Evolutionary conservation across 495 filamentous ascomycete species (phyloP).

Genomic region (Pseudomonodictys pantanalensis): DNA sequence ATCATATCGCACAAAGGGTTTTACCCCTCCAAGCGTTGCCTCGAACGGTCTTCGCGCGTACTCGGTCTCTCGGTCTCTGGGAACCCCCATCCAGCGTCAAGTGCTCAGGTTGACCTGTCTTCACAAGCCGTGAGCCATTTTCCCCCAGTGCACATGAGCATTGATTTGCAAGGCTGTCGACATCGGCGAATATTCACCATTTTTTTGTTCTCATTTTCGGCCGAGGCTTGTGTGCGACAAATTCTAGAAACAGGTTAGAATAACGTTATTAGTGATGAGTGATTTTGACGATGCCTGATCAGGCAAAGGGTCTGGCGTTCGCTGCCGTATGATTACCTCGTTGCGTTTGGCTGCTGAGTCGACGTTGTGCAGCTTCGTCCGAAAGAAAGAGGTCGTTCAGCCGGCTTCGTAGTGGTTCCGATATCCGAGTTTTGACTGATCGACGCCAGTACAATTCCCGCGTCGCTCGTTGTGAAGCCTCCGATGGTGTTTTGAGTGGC

Average conservation of each 20-base stretch:
- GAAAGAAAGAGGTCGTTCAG: conserved; percentile 3
- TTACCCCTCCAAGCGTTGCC: not conserved
- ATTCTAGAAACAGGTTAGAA: conserved; percentile 10
- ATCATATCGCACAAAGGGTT: not conserved
- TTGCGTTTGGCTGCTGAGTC: not conserved
- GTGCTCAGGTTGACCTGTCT: not conserved
- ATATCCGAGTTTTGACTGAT: conserved; percentile 11
- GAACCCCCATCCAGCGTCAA: not conserved
- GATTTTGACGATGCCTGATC: conserved; percentile 14
- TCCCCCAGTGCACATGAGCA: not conserved
- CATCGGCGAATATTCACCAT: not conserved
- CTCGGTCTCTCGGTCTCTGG: conserved; percentile 14
- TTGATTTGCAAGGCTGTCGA: not conserved
- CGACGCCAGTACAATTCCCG: not conserved
- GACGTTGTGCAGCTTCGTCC: conserved; percentile 14
- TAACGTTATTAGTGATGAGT: conserved; percentile 21
- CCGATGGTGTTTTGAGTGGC: not conserved
- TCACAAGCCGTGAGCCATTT: conserved; percentile 27
- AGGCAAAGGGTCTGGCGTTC: not conserved
- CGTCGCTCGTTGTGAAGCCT: not conserved
- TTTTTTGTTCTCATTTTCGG: conserved; percentile 7
- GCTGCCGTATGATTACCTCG: not conserved
- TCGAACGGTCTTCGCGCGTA: not conserved
- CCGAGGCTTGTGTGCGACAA: conserved; percentile 5
- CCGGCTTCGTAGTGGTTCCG: conserved; percentile 18